Base-by-base conservation (phyloP, 768 basidiomycete genomes). In the Kwoniella heveanensis region DNA sequence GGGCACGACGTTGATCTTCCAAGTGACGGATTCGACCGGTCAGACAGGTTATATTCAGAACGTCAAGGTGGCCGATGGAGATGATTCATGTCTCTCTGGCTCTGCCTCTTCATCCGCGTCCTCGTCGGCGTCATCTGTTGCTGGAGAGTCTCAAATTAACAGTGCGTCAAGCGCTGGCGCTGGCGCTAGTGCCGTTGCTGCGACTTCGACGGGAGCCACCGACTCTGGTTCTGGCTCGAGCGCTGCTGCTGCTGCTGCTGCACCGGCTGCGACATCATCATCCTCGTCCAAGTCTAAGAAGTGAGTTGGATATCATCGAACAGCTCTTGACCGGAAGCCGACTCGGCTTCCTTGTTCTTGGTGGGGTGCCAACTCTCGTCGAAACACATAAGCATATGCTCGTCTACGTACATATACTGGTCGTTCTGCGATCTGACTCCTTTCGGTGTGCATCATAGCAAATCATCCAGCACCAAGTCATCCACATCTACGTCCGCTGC, bases 21-120 rank as follows among this genome's bases (percentile, higher is more conserved):
- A 73, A 57, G 55, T 79, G n/a, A 73, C 66, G n/a, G 77, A 79
- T 55, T 55, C 68, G 6, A 60, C 27, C 7, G 68, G 68, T 26
- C 46, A 60, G n/a, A 70, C 69, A 13, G 73, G 70, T 19, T 79
- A 79, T 57, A 51, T 71, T 1, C 77, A 79, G 59, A 79, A 79
- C 58, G 46, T 77, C 30, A 59, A 72, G 39, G 72, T 79, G 24
- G 64, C 29, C 3, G 49, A 10, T 2, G 59, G 64, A 13, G 62
- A 55, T 19, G 39, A 76, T 27, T 63, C 56, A 25, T 76, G 74
- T 66, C 44, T 76, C 10, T 48, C 64, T n/a, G n/a, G n/a, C n/a
- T 37, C 61, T 2, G 57, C 62, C 17, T 52, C 70, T 22, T 46
- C 62, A 5, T 36, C 54, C 29, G 21, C 26, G 32, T 21, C 37